A percentile compares a stretch with the other conserved stretches of the same genome.
Conservation (phyloP, 805 yeast genomes). For the Wickerhamomyces silvicola region DNA sequence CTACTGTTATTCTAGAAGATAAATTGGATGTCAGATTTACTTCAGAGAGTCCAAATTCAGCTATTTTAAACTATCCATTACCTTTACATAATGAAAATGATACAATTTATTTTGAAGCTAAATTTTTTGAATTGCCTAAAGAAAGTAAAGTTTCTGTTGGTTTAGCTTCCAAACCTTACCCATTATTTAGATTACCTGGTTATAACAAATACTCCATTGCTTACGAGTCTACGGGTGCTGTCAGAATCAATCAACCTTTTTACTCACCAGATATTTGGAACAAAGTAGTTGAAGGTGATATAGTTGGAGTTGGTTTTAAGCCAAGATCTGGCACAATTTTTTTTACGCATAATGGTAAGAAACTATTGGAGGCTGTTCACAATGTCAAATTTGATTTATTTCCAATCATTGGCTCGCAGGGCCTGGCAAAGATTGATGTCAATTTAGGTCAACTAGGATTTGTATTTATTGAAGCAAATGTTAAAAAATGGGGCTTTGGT, state of each 20-base stretch:
- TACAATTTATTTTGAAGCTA: conserved; percentile 69
- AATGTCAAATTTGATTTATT: conserved; percentile 45
- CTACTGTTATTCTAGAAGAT: conserved; percentile 53
- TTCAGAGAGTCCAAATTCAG: conserved; percentile 11
- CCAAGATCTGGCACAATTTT: conserved; percentile 78
- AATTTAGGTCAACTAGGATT: conserved; percentile 76
- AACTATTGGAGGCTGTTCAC: conserved; percentile 73
- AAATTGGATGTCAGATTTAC: conserved; percentile 44
- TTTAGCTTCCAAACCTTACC: conserved; percentile 65
- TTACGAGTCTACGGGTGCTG: conserved; percentile 66
- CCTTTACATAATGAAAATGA: conserved; percentile 29
- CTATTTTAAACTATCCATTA: conserved; percentile 35
- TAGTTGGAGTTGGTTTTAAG: conserved; percentile 85
- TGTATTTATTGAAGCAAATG: conserved; percentile 79
- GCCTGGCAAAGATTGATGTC: conserved; percentile 37
- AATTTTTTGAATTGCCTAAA: conserved; percentile 64
- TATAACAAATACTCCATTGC: conserved; percentile 62
- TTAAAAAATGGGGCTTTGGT: conserved; percentile 80
- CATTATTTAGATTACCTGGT: conserved; percentile 72
- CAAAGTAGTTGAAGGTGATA: conserved; percentile 72
- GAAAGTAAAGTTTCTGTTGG: conserved; percentile 54
- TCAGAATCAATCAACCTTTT: conserved; percentile 61
- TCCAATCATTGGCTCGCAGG: conserved; percentile 32
- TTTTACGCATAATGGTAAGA: conserved; percentile 92
- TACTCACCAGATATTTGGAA: conserved; percentile 33